phyloP scores from a whole-genome alignment of 352 stramenopile genomes.

The Thalassiosira hispida region DNA sequence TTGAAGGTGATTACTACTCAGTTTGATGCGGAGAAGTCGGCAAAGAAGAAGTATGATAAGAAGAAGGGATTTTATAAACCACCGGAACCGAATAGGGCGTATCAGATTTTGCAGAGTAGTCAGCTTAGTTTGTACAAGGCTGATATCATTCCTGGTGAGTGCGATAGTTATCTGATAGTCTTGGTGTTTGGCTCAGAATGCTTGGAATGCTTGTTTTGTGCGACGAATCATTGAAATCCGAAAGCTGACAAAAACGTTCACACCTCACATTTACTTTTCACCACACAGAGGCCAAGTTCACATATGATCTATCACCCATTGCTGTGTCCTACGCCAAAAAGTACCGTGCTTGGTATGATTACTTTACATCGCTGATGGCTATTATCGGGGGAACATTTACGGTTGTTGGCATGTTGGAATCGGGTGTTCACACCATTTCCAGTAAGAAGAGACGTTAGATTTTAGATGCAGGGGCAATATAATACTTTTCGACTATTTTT shows the following conservation, averaged over 20 bases:
- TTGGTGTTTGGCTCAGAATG: no score
- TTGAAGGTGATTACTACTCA: constrained; percentile 96
- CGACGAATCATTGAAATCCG: no score
- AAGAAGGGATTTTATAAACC: constrained; percentile 11
- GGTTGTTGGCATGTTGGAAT: constrained; percentile 92
- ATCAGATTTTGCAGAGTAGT: constrained; percentile 82
- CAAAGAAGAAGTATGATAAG: constrained; percentile 4
- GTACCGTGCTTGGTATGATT: constrained; percentile 91
- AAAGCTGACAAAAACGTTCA: no score
- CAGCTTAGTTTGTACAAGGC: constrained; percentile 78
- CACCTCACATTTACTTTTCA: not conserved
- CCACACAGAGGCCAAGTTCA: constrained; percentile 84
- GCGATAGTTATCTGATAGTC: not conserved
- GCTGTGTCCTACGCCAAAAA: constrained; percentile 90
- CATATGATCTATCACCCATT: constrained; percentile 88
- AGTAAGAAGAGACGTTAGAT: constrained; percentile 58
- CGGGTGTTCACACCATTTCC: constrained; percentile 53
- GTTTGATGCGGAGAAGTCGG: constrained; percentile 45
- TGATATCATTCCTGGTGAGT: constrained; percentile 76
- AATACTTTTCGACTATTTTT: not conserved
- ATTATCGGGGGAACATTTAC: constrained; percentile 96
- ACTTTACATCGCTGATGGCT: constrained; percentile 92
- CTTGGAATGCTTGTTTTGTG: no score
- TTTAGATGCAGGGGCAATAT: not conserved
- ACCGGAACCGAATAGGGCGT: constrained; percentile 41